phyloP scores from a whole-genome alignment of 2,329 filamentous ascomycete species.

The Tolypocladium amazonense region DNA sequence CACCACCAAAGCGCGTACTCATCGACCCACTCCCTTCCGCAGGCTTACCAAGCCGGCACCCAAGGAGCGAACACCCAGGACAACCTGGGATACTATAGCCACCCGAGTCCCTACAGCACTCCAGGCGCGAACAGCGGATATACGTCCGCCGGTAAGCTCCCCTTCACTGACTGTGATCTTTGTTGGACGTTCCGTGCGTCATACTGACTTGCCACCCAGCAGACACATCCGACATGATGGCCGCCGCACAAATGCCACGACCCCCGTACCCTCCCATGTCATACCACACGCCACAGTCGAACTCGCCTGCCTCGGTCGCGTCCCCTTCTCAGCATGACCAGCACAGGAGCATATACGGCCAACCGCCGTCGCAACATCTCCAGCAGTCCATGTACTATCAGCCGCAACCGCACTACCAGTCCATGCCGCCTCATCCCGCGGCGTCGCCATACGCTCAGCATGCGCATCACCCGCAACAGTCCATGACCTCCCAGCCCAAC shows the following conservation, averaged over 20 bases:
- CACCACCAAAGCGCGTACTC: slow-evolving; percentile 59
- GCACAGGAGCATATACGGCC: slow-evolving; percentile 76
- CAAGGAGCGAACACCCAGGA: slow-evolving; percentile 57
- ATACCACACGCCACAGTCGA: slow-evolving; percentile 91
- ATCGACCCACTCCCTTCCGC: slow-evolving; percentile 52
- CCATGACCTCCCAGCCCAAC: slow-evolving; percentile 53
- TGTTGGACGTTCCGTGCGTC: slow-evolving; percentile 3
- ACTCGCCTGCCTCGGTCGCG: slow-evolving; percentile 85
- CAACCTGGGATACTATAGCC: slow-evolving; percentile 59
- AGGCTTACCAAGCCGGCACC: slow-evolving; percentile 57
- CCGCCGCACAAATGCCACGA: slow-evolving; percentile 58
- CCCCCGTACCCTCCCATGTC: slow-evolving; percentile 76
- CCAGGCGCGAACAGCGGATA: slow-evolving; percentile 75
- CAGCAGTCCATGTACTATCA: slow-evolving; percentile 72
- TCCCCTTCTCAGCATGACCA: slow-evolving; percentile 85
- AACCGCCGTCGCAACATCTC: slow-evolving; percentile 67
- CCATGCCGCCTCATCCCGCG: slow-evolving; percentile 52
- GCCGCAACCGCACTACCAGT: slow-evolving; percentile 50
- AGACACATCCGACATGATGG: slow-evolving; percentile 59
- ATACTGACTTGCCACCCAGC: slow-evolving; percentile 9
- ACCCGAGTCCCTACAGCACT: slow-evolving; percentile 74
- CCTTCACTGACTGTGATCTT: slow-evolving; percentile 1
- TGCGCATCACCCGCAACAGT: slow-evolving; percentile 36
- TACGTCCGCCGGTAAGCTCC: slow-evolving; percentile 67
- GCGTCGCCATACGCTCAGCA: slow-evolving; percentile 53